Evolutionary conservation across 441 rosid genomes (phyloP), one percentile per base, ranked within the genome.

Genomic region (Biscutella auriculata): DNA sequence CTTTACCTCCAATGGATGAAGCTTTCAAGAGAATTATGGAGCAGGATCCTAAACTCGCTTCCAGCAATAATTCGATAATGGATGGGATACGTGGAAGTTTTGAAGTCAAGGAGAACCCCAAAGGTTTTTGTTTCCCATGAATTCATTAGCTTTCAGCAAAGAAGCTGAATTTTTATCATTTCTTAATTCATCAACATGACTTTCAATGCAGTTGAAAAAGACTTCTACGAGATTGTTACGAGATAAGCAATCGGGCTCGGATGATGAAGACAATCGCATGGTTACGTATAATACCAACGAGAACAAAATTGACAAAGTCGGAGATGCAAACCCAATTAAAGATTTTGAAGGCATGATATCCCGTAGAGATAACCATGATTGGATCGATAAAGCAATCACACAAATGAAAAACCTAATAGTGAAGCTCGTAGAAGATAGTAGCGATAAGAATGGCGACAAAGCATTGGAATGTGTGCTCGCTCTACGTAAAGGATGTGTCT

Each of bases 291-390:
- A 65, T 13, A 41, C 65, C 30, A 52, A 8, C 49, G 78, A 73
- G 43, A 73, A 60, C 35, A 69, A 54, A 51, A 52, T 75, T 25
- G 86, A 74, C 51, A 54, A 67, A 46, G 67, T 92, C 26, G 87
- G 95, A 39, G 78, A 83, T 69, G 71, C 59, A 69, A 85, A 68
- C 41, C 93, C 97, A 5, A 53, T 87, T 57, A 78, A 79, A 70
- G 97, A 93, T 76, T 87, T 93, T 65, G 88, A 87, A 76, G 82
- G 72, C 15, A 82, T 93, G 83, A 76, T 93, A 68, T 79, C 88
- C 1, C 82, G 82, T 13, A 87, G 96, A 75, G 97, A 93, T 63
- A 73, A 48, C 60, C 79, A 84, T 9, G 78, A 83, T 13, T 87
- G 84, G 84, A 61, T 79, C 21, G 53, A 25, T 15, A 87, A 73